These are phyloP conservation scores for Ciborinia camelliae DNA, from an alignment of 2,329 filamentous ascomycete species.

Conservation along the genomic window DNA sequence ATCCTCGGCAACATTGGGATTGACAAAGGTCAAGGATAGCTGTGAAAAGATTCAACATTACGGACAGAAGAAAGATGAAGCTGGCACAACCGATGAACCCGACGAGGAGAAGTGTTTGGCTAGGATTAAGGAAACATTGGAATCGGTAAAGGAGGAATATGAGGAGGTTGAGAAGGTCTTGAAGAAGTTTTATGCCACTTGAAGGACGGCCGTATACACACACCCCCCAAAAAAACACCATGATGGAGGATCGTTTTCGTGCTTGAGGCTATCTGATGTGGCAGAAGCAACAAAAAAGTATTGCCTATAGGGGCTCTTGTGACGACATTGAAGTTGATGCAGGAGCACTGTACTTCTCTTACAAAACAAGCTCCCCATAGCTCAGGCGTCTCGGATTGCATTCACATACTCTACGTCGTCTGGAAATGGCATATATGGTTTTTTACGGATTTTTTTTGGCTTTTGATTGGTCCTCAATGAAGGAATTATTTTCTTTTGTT, in stretches of 20 bases:
- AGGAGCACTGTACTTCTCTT: constrained; percentile 33
- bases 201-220: constrained; percentile 2
- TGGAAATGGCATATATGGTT: constrained; percentile 19
- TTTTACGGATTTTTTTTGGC: constrained; percentile 17
- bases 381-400: constrained; percentile 30
- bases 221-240: constrained; percentile 1
- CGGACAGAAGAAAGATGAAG: constrained; percentile 76
- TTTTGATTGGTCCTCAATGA: constrained; percentile 10
- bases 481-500: constrained; percentile 9
- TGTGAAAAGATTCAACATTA: constrained; percentile 97
- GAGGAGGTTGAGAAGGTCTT: constrained; percentile 67
- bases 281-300: constrained; percentile 11
- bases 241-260: constrained; percentile 28
- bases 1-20: constrained; percentile 88
- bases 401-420: constrained; percentile 21
- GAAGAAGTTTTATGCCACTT: constrained; percentile 43
- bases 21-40: constrained; percentile 84
- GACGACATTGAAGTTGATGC: constrained; percentile 33
- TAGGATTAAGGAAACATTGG: constrained; percentile 67
- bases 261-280: constrained; percentile 17
- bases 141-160: constrained; percentile 73
- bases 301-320: constrained; percentile 21
- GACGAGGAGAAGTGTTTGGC: constrained; percentile 66
- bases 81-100: constrained; percentile 62
- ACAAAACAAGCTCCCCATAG: constrained; percentile 29